These are phyloP conservation scores for Pleodorina starrii DNA, from an alignment of 139 green algal species.

Conservation along the genomic window DNA sequence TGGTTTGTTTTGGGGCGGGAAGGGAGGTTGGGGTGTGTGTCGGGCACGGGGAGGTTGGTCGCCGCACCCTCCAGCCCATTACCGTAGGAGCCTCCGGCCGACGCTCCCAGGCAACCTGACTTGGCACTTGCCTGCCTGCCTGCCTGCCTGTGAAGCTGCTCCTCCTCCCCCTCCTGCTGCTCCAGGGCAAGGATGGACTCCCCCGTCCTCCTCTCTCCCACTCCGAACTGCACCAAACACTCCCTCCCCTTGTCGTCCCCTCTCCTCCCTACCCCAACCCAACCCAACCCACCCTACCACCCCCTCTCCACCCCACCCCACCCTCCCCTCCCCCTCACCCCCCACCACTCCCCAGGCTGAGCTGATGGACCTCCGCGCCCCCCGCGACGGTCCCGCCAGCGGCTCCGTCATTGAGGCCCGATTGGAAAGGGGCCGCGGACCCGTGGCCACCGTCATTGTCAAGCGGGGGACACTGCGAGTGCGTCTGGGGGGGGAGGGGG, in stretches of 20 bases:
- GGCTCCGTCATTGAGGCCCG: constrained; percentile 90
- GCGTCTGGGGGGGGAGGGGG: constrained; percentile 41
- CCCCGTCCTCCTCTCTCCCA: background rate
- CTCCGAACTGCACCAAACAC: background rate
- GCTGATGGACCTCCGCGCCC: constrained; percentile 85
- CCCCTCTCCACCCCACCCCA: background rate
- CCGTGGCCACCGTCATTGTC: constrained; percentile 83
- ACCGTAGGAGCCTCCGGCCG: too few relatives aligned
- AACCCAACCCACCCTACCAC: background rate
- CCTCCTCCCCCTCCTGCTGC: too few relatives aligned
- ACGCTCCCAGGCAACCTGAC: too few relatives aligned
- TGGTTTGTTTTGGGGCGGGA: too few relatives aligned
- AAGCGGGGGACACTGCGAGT: constrained; percentile 56
- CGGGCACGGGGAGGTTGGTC: too few relatives aligned
- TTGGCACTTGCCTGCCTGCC: too few relatives aligned
- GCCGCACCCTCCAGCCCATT: too few relatives aligned
- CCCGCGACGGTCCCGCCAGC: constrained; percentile 62
- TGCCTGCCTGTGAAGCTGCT: too few relatives aligned
- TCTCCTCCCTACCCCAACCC: background rate
- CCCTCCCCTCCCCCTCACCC: background rate
- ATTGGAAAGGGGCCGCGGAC: constrained; percentile 80
- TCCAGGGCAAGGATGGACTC: background rate
- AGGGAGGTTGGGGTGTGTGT: too few relatives aligned
- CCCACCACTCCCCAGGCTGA: constrained; percentile 82
- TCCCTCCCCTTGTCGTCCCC: background rate